Evolutionary conservation across 1,139 yeast genomes (phyloP).

Genomic region (Debaryomyces fabryi): DNA sequence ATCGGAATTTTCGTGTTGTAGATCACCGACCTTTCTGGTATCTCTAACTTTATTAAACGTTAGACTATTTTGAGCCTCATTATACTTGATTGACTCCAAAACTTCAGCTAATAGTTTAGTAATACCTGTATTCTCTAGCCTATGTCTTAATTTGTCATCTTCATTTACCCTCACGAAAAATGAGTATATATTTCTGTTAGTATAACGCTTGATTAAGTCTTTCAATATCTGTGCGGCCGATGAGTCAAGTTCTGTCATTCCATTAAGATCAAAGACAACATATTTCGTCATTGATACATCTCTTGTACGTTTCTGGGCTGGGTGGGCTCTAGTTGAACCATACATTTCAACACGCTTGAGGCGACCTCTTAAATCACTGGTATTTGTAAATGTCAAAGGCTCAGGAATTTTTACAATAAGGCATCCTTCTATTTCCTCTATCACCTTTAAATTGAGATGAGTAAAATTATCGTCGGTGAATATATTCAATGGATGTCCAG

Average conservation of each 20-base stretch:
- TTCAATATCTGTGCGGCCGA: conserved; percentile 79
- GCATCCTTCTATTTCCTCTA: conserved; percentile 84
- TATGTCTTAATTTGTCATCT: conserved; percentile 31
- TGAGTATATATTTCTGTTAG: conserved; percentile 58
- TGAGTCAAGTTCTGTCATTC: conserved; percentile 86
- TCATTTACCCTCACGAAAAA: conserved; percentile 67
- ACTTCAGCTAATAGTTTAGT: conserved; percentile 27
- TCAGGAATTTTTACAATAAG: conserved; percentile 87
- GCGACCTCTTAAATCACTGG: conserved; percentile 78
- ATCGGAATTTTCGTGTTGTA: conserved; percentile 1
- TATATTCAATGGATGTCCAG: conserved; percentile 27
- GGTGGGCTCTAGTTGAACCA: conserved; percentile 84
- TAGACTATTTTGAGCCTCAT: conserved; percentile 23
- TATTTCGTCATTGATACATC: conserved; percentile 59
- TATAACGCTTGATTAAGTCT: conserved; percentile 60
- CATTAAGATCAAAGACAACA: conserved; percentile 80
- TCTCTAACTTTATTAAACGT: conserved; percentile 7
- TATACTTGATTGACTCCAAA: conserved; percentile 32
- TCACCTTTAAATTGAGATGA: conserved; percentile 39
- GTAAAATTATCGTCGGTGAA: conserved; percentile 42
- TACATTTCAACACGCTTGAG: conserved; percentile 78
- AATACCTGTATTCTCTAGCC: conserved; percentile 40
- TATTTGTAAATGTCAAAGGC: conserved; percentile 89
- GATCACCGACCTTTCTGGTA: conserved; percentile 4
- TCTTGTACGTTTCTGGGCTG: conserved; percentile 67